Evolutionary conservation across 768 basidiomycete genomes (phyloP), one percentile per base, ranked within the genome.

Genomic region (Auriscalpium microsporum): DNA sequence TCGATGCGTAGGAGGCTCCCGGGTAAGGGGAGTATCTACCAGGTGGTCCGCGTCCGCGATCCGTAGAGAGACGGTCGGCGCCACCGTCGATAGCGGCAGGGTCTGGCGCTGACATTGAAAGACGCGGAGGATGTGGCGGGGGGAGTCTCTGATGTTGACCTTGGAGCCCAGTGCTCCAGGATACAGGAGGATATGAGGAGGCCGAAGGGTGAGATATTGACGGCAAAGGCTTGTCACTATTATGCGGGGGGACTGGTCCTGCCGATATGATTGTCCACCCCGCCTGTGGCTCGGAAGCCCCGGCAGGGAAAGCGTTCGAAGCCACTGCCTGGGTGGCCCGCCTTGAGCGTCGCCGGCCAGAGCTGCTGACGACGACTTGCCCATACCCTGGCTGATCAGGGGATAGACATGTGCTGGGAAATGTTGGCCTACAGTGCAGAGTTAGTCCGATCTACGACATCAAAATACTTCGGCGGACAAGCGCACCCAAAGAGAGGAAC

Each of bases 381-480:
- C 91, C 90, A 68, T 84, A 94, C 8, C 91, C 90, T 36, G 89
- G 81, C 60, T 90, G 87, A 68, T 90, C 88, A 50, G 90, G 90
- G 1, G 88, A 82, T 51, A 94, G 73, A 66, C 90, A 94, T 33
- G 86, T 88, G 53, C 76, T 80, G 8, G 90, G 90, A 66, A 93
- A 93, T 48, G 81, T 88, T 21, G 90, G 90, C 0, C 90, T 91
- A 65, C 19, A 57, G 7, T 28, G 42, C 45, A 47, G 55, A 52
- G 37, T 54, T 50, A 44, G 49, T 46, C 14, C 28, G 28, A 7
- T 28, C 28, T 28, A 28, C 28, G 2, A 5, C 28, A 28, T 28
- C 28, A 28, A 5, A 28, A 4, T 28, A 28, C 28, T 28, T 28
- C 35, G 53, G 19, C 35, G 45, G 48, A 16, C 36, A 37, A 17